These are phyloP conservation scores for Acaromyces ingoldii DNA, from an alignment of 1,284 basidiomycete genomes.

Conservation along the genomic window DNA sequence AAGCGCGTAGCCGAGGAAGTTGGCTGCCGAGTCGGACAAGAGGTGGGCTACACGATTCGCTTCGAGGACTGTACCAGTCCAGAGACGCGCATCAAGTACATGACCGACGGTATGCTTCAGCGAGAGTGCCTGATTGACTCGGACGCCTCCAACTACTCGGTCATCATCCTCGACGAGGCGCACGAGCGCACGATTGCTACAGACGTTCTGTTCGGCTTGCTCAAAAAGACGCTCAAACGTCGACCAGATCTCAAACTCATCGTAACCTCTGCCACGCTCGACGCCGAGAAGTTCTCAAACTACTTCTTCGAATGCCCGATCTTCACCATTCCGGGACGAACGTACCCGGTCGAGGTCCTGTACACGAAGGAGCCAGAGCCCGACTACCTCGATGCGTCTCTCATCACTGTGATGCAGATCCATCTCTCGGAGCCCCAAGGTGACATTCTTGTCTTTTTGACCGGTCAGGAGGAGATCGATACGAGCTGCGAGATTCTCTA, in stretches of 20 bases:
- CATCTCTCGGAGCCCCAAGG: conserved; percentile 96
- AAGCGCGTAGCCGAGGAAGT: conserved; percentile 98
- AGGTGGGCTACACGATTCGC: conserved; percentile 97
- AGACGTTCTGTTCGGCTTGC: conserved; percentile 90
- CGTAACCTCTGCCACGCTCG: conserved; percentile 96
- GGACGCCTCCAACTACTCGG: conserved; percentile 82
- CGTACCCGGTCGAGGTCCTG: conserved; percentile 94
- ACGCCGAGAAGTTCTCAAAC: conserved; percentile 97
- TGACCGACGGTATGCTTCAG: conserved; percentile 99
- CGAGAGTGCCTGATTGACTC: conserved; percentile 95
- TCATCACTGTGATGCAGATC: conserved; percentile 99
- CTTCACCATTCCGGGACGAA: conserved; percentile 98
- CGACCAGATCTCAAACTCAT: conserved; percentile 94
- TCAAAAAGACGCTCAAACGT: conserved; percentile 93
- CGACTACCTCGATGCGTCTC: conserved; percentile 96
- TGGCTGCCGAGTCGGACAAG: conserved; percentile 89
- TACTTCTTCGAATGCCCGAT: conserved; percentile 99
- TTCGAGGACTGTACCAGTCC: conserved; percentile 98
- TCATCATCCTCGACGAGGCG: conserved; percentile 97
- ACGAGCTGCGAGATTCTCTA: conserved; percentile 93
- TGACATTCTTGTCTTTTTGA: conserved; percentile 92
- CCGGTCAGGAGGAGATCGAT: conserved; percentile 98
- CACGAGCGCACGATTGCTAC: conserved; percentile 97
- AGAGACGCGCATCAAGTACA: conserved; percentile 98
- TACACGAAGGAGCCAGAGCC: conserved; percentile 98